Base-by-base conservation (phyloP, 1,284 basidiomycete species). In the Moesziomyces sp. region DNA sequence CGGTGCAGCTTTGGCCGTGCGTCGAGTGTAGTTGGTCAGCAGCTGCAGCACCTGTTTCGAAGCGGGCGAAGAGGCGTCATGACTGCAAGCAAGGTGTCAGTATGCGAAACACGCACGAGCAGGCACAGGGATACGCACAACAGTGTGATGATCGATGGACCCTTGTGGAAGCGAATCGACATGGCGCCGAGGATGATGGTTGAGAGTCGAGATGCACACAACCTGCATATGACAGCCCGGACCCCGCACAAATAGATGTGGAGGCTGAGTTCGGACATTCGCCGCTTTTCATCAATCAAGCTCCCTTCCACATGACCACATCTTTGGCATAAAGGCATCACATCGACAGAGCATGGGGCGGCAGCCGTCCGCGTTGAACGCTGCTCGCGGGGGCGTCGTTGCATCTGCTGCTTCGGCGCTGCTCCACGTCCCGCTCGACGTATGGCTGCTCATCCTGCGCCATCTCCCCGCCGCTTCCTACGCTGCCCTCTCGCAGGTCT, bases 141-240 rank as follows among this genome's bases (percentile, higher is more conserved):
- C 16, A 74, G 61, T 2, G 71, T 74, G 18, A 74, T 58, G 58
- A 74, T 64, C 11, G 65, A 57, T 1, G 71, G 65, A 14, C 65
- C 65, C 34, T 60, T 57, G 43, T 74, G 71, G 30, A 65, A 74
- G 16, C 71, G 46, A 23, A 69, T 52, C 40, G 71, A 74, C 71
- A 74, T 74, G 26, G 8, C 34, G 24, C 7, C 42, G 35, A 42
- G 34, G 43, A 35, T 55, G 18, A 30, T n/a, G 11, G 40, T 13
- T 5, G 24, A 16, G 38, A 35, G 26, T 19, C 5, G 21, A 23
- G 11, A 34, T 21, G 46, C n/a, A 10, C n/a, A 10, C 26, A 26
- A 19, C 10, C 21, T 13, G 44, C 11, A 13, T 21, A 13, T 46
- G 44, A 21, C n/a, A 23, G 19, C 19, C n/a, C 11, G 19, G 43